Conservation (phyloP, 75 land plant genomes). For the Gnetum montanum region DNA sequence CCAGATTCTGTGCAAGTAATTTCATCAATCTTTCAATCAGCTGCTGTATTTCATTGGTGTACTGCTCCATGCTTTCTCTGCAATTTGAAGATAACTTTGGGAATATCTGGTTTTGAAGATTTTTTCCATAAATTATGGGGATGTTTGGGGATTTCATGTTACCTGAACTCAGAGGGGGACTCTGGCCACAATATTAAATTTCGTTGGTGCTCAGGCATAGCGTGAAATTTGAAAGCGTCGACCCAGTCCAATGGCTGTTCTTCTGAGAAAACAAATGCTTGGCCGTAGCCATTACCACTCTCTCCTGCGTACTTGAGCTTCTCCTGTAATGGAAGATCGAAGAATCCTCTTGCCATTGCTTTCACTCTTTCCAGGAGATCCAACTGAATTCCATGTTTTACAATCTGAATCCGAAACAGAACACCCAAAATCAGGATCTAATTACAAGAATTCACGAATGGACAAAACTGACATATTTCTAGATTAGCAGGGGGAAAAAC, state of each 20-base stretch:
- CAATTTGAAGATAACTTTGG: not conserved
- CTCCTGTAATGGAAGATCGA: slow-evolving; percentile 12
- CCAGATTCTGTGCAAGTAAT: not conserved
- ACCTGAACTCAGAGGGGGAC: not conserved
- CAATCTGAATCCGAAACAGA: not conserved
- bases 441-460: too few species aligned
- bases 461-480: not conserved
- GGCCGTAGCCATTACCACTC: slow-evolving; percentile 8
- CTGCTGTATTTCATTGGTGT: not conserved
- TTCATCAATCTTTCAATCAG: not conserved
- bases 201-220: not conserved
- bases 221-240: not conserved
- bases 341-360: slow-evolving; percentile 9
- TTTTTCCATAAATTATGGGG: not conserved
- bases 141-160: not conserved
- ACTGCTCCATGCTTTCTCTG: not conserved
- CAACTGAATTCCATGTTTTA: slow-evolving; percentile 15
- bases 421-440: too few species aligned
- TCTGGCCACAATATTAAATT: not conserved
- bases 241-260: slow-evolving; percentile 7
- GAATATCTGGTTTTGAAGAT: not conserved
- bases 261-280: not conserved
- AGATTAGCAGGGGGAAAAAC: not conserved
- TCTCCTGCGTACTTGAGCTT: slow-evolving; percentile 2
- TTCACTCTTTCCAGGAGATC: slow-evolving; percentile 9